phyloP scores from a whole-genome alignment of 2,329 filamentous ascomycete species.

The Cercospora janseana region DNA sequence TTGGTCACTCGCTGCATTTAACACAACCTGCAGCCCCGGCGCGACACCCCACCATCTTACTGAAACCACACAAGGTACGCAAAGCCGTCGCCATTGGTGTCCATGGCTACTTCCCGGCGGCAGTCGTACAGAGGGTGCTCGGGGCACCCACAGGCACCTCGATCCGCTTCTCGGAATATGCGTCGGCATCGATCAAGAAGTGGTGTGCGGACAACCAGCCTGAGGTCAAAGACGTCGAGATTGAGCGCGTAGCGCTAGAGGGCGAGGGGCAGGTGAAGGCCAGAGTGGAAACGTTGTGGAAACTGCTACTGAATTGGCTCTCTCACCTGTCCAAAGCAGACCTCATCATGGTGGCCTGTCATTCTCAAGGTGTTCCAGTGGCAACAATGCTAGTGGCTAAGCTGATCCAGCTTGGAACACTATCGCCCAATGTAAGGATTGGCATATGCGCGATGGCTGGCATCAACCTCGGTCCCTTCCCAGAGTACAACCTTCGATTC shows the following conservation, averaged over 20 bases:
- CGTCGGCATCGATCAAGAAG: constrained; percentile 75
- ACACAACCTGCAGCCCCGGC: constrained; percentile 52
- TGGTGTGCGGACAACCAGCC: constrained; percentile 66
- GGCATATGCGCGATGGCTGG: constrained; percentile 89
- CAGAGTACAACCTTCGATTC: constrained; percentile 85
- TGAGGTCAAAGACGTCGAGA: constrained; percentile 70
- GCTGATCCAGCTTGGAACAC: constrained; percentile 82
- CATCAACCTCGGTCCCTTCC: constrained; percentile 88
- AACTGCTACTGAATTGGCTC: constrained; percentile 89
- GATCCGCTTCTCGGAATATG: constrained; percentile 84
- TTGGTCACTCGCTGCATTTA: constrained; percentile 37
- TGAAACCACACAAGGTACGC: constrained; percentile 67
- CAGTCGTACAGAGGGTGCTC: constrained; percentile 82
- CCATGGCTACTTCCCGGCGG: constrained; percentile 88
- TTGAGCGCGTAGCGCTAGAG: constrained; percentile 92
- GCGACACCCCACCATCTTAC: constrained; percentile 67
- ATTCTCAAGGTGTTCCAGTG: constrained; percentile 94
- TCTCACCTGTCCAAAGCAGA: constrained; percentile 85
- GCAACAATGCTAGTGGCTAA: constrained; percentile 90
- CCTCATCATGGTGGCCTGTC: constrained; percentile 86
- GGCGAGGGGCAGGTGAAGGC: constrained; percentile 91
- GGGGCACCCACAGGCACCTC: constrained; percentile 96
- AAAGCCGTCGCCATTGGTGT: constrained; percentile 91
- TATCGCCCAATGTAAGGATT: constrained; percentile 67
- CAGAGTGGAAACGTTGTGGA: constrained; percentile 89